Base-by-base conservation (phyloP, 257 asterid genomes). In the Solanum stenotomum region DNA sequence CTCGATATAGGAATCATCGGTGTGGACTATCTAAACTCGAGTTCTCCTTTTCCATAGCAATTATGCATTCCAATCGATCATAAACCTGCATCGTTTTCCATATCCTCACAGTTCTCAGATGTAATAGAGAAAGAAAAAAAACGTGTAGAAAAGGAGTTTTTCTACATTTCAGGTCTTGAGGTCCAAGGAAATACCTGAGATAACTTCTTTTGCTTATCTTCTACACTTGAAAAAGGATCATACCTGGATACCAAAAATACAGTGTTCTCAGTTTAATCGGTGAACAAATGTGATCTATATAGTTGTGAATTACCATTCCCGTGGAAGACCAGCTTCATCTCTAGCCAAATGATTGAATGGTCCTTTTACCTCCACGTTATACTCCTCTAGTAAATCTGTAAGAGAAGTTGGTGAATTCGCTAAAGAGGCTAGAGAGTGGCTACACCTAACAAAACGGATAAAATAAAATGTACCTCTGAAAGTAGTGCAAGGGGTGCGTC, bases 271-370 rank as follows among this genome's bases (percentile, higher is more conserved):
- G 61, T 35, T 63, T 44, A 44, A 86, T 87, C 46, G 34, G 31
- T 29, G 52, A 72, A 18, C n/a, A 37, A 70, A 42, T 8, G 2
- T 85, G 49, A 70, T 49, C 23, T 35, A 15, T 68, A 68, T 38
- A 84, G 46, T 52, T 33, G n/a, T 75, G 8, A 11, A 85, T 59
- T 90, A 97, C 98, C 99, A 96, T 84, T 94, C 94, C 42, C 94
- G 93, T 29, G 99, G 99, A 89, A 97, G 93, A 42, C 99, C 99
- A 72, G 96, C 99, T 90, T 93, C 93, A 75, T 95, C 91, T 91
- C 99, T 92, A 87, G 98, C 98, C 70, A 92, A 83, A 92, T 95
- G 84, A 86, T 97, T 97, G 90, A 95, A 97, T 83, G 99, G 99
- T 29, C 99, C 99, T 90, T 94, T 97, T 35, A 96, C 34, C 90